These are phyloP conservation scores for Colletotrichum sp. DNA, from an alignment of 2,329 filamentous ascomycete genomes.

Conservation along the genomic window DNA sequence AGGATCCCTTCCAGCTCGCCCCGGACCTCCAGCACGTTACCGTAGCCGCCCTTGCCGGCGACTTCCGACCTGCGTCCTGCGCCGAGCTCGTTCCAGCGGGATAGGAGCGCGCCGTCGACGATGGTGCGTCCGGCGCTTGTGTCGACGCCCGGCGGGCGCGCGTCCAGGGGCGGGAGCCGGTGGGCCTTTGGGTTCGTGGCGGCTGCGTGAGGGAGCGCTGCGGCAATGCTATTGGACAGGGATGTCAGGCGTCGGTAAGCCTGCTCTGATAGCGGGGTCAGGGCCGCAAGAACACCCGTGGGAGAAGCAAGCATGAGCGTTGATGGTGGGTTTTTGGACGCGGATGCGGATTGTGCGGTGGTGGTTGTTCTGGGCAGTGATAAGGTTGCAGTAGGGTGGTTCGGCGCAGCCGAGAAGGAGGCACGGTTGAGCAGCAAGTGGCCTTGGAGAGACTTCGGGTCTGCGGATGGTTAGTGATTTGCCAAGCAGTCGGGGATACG, in stretches of 20 bases:
- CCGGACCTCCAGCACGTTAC: slow-evolving; percentile 68
- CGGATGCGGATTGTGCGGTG: slow-evolving; percentile 25
- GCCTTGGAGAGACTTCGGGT: slow-evolving; percentile 91
- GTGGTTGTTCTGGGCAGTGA: slow-evolving; percentile 70
- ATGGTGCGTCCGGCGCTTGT: slow-evolving; percentile 67
- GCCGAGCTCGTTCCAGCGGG: slow-evolving; percentile 77
- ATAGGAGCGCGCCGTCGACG: slow-evolving; percentile 79
- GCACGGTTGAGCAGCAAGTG: slow-evolving; percentile 85
- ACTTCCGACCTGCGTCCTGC: slow-evolving; percentile 75
- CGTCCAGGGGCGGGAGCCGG: slow-evolving; percentile 56
- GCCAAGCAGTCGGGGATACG: not conserved
- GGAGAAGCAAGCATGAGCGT: slow-evolving; percentile 72
- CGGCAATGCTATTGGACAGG: slow-evolving; percentile 79
- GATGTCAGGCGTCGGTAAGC: slow-evolving; percentile 84
- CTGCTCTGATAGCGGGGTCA: slow-evolving; percentile 79
- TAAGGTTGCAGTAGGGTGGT: slow-evolving; percentile 75
- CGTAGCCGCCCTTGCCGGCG: slow-evolving; percentile 72
- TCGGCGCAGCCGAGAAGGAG: slow-evolving; percentile 83
- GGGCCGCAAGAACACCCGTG: slow-evolving; percentile 76
- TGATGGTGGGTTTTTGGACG: slow-evolving; percentile 38
- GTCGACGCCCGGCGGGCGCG: slow-evolving; percentile 57
- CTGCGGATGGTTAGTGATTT: slow-evolving; percentile 48
- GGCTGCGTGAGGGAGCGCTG: slow-evolving; percentile 75
- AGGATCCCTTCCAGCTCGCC: slow-evolving; percentile 70
- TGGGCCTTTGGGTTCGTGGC: slow-evolving; percentile 86